Conservation (phyloP, 805 yeast species). For the Candida succiphila region DNA sequence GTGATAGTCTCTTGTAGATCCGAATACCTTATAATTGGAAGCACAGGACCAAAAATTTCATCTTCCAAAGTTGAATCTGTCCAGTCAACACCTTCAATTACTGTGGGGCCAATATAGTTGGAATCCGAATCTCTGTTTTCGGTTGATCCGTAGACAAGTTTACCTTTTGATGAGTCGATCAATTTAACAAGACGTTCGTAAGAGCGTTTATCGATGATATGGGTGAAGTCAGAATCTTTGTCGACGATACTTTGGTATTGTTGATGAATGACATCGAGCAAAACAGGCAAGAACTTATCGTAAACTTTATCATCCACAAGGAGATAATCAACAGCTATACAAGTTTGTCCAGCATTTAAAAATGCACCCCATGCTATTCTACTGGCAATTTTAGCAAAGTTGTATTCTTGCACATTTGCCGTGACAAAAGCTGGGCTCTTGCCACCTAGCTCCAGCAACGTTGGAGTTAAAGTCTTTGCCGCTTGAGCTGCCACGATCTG, state of each 20-base stretch:
- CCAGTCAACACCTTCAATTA: constrained; percentile 54
- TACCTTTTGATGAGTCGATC: constrained; percentile 42
- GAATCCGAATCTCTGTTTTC: constrained; percentile 16
- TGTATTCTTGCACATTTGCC: constrained; percentile 32
- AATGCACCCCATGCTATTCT: constrained; percentile 75
- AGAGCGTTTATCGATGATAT: constrained; percentile 47
- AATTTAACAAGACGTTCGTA: constrained; percentile 35
- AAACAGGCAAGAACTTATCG: constrained; percentile 31
- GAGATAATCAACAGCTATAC: constrained; percentile 82
- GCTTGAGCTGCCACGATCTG: constrained; percentile 70
- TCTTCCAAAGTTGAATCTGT: constrained; percentile 62
- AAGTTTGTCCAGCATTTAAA: constrained; percentile 80
- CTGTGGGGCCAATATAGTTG: constrained; percentile 61
- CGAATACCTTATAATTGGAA: constrained; percentile 57
- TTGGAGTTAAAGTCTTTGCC: constrained; percentile 77
- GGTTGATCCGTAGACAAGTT: constrained; percentile 39
- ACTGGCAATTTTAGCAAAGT: constrained; percentile 35
- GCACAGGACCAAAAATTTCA: constrained; percentile 79
- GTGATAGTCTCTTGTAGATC: constrained; percentile 31
- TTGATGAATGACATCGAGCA: constrained; percentile 25
- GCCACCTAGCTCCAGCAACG: constrained; percentile 81
- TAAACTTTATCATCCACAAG: constrained; percentile 53
- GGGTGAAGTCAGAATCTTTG: constrained; percentile 37
- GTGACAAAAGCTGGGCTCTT: constrained; percentile 79
- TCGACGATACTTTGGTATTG: constrained; percentile 33